phyloP scores from a whole-genome alignment of 2,329 filamentous ascomycete genomes.

The Fusarium hainanense region DNA sequence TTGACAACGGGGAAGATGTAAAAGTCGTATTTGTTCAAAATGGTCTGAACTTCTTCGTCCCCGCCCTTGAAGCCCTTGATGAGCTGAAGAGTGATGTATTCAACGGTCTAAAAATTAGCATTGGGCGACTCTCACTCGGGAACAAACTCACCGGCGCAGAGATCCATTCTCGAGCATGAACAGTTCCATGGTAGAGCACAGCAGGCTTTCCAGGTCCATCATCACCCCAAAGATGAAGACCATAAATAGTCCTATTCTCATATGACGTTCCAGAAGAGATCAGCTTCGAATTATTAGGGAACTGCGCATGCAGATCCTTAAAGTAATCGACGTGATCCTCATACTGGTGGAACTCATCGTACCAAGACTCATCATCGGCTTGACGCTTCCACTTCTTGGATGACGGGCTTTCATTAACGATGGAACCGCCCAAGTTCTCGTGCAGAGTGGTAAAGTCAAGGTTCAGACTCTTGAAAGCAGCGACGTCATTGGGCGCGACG shows the following conservation, averaged over 20 bases:
- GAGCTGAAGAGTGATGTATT: slow-evolving; percentile 61
- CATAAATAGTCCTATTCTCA: slow-evolving; percentile 66
- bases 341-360: slow-evolving; percentile 62
- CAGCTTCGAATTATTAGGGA: slow-evolving; percentile 59
- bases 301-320: slow-evolving; percentile 53
- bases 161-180: slow-evolving; percentile 67
- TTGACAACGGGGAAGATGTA: slow-evolving; percentile 65
- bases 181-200: slow-evolving; percentile 62
- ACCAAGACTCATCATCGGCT: slow-evolving; percentile 55
- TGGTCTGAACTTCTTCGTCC: slow-evolving; percentile 51
- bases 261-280: slow-evolving; percentile 58
- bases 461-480: slow-evolving; percentile 45
- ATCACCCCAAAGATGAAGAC: slow-evolving; percentile 62
- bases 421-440: slow-evolving; percentile 47
- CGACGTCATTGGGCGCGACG: slow-evolving; percentile 46
- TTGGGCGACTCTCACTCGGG: neutral
- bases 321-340: slow-evolving; percentile 62
- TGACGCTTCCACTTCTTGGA: slow-evolving; percentile 42
- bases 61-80: slow-evolving; percentile 55
- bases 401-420: slow-evolving; percentile 44
- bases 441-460: slow-evolving; percentile 48
- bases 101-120: slow-evolving; percentile 48
- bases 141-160: slow-evolving; percentile 63
- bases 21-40: slow-evolving; percentile 68
- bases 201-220: slow-evolving; percentile 59